Percentiles rank a stretch among this genome's conserved stretches.
These are phyloP conservation scores for Tulasnella calospora DNA, from an alignment of 768 basidiomycete species.

Conservation along the genomic window DNA sequence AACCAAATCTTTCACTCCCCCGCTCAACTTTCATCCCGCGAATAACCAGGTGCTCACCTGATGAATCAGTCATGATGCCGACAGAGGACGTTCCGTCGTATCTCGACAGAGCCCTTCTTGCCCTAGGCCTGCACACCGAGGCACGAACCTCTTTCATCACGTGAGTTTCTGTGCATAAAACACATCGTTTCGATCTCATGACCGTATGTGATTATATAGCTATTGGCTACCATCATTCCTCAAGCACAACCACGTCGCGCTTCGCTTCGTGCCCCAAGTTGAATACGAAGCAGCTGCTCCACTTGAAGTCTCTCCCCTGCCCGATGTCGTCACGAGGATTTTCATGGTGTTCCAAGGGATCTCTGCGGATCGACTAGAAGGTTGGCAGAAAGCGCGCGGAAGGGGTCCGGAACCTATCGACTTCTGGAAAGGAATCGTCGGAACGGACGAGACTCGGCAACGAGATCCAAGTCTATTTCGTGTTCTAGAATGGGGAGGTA, in stretches of 20 bases:
- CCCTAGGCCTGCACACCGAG: slow-evolving; percentile 42
- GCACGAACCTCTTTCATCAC: slow-evolving; percentile 49
- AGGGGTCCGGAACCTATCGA: neutral
- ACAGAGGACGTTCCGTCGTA: slow-evolving; percentile 37
- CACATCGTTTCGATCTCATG: neutral
- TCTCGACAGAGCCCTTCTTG: slow-evolving; percentile 37
- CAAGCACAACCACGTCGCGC: slow-evolving; percentile 41
- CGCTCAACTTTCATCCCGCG: neutral
- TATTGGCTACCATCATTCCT: slow-evolving; percentile 48
- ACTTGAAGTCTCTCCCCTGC: slow-evolving; percentile 40
- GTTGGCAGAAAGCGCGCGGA: neutral
- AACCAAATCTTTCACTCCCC: neutral
- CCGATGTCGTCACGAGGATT: slow-evolving; percentile 44
- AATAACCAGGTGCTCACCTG: neutral
- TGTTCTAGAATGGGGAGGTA: slow-evolving; percentile 27
- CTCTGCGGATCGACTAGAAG: slow-evolving; percentile 25
- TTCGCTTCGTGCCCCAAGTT: slow-evolving; percentile 46
- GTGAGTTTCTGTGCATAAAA: slow-evolving; percentile 31
- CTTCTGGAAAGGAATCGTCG: neutral
- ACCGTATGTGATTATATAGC: slow-evolving; percentile 28
- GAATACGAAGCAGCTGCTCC: slow-evolving; percentile 43
- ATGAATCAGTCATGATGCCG: slow-evolving; percentile 33
- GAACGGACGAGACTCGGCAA: neutral
- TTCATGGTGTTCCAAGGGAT: slow-evolving; percentile 50
- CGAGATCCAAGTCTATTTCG: neutral